These are phyloP conservation scores for Starmerella vaccinii DNA, from an alignment of 805 yeast genomes.

Conservation along the genomic window DNA sequence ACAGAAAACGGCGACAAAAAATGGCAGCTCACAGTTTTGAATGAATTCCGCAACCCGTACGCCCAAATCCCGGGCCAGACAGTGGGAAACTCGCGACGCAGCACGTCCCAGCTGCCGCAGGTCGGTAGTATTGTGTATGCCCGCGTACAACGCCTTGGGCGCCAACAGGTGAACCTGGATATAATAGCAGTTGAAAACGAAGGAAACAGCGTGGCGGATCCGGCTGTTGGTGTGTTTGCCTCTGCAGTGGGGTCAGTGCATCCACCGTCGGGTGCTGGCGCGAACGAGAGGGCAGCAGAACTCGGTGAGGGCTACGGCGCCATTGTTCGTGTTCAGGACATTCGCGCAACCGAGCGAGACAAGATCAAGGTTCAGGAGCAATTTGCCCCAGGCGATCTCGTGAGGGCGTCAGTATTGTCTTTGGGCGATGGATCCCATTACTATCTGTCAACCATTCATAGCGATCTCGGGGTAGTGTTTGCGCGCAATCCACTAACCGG, in stretches of 20 bases:
- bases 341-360: conserved; percentile 85
- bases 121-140: conserved; percentile 79
- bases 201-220: conserved; percentile 46
- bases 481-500: conserved; percentile 66
- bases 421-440: conserved; percentile 91
- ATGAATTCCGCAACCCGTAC: conserved; percentile 24
- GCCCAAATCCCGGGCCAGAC: conserved; percentile 13
- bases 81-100: conserved; percentile 19
- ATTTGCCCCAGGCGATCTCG: conserved; percentile 86
- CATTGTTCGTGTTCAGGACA: conserved; percentile 73
- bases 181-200: conserved; percentile 58
- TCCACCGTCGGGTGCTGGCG: conserved; percentile 23
- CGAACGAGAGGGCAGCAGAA: conserved; percentile 34
- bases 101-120: conserved; percentile 44
- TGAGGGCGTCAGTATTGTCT: conserved; percentile 68
- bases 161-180: conserved; percentile 67
- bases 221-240: conserved; percentile 55
- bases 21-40: conserved; percentile 25
- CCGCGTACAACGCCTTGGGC: conserved; percentile 54
- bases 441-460: conserved; percentile 77
- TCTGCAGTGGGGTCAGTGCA: conserved; percentile 27
- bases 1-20: conserved; percentile 24
- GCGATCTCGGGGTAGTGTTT: conserved; percentile 88
- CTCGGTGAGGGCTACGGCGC: conserved; percentile 86
- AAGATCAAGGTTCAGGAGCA: conserved; percentile 66